Percentiles rank a stretch among this genome's conserved stretches.
phyloP scores from a whole-genome alignment of 495 filamentous ascomycete species.

The Penicillium flavigenum region DNA sequence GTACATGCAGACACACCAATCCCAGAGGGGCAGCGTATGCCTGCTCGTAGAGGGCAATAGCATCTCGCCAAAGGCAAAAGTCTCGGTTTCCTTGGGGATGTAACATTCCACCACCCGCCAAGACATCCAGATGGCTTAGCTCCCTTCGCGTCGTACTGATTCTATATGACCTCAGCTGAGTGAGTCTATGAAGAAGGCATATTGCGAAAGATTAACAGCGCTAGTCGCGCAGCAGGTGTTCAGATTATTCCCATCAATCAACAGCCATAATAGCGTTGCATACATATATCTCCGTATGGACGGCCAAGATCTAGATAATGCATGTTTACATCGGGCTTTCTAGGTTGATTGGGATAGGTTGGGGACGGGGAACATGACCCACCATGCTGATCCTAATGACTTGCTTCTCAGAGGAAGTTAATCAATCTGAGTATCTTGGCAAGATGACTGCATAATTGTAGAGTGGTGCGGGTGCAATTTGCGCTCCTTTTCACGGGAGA shows the following conservation, averaged over 20 bases:
- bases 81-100: slow-evolving; percentile 24
- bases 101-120: slow-evolving; percentile 29
- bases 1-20: slow-evolving; percentile 1
- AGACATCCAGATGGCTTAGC: slow-evolving; percentile 12
- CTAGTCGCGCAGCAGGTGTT: neutral
- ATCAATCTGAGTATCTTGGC: slow-evolving; percentile 3
- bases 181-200: neutral
- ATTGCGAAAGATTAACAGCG: slow-evolving; percentile 1
- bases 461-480: neutral
- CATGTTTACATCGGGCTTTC: neutral
- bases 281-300: neutral
- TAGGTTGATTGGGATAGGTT: neutral
- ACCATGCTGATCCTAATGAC: neutral
- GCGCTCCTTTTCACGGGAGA: slow-evolving; percentile 8
- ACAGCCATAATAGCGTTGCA: neutral
- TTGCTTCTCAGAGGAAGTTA: neutral
- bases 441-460: slow-evolving; percentile 1
- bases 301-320: neutral
- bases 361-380: neutral
- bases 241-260: slow-evolving; percentile 5
- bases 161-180: slow-evolving; percentile 15
- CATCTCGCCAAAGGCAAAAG: slow-evolving; percentile 11
- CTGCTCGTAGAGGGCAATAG: slow-evolving; percentile 6
- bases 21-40: neutral
- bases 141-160: slow-evolving; percentile 23